phyloP scores from a whole-genome alignment of 495 filamentous ascomycete genomes.

The Daldinia concentrica region DNA sequence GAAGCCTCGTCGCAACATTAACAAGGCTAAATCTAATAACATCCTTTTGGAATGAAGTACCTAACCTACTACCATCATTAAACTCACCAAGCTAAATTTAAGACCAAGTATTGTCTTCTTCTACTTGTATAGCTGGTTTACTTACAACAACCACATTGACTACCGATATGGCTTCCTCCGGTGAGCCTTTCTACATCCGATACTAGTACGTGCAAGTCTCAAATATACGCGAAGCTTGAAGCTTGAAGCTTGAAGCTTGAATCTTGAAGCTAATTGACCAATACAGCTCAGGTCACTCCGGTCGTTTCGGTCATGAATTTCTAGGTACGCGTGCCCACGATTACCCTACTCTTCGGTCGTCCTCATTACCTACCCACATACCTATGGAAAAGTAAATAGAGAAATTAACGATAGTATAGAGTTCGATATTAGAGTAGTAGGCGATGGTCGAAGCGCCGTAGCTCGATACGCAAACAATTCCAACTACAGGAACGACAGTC shows the following conservation, averaged over 20 bases:
- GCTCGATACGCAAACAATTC: slow-evolving; percentile 99
- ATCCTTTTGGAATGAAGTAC: neutral
- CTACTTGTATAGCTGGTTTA: neutral
- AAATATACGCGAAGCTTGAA: slow-evolving; percentile 24
- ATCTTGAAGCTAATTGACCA: slow-evolving; percentile 44
- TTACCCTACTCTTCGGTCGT: neutral
- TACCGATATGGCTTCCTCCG: slow-evolving; percentile 38
- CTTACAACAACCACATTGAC: slow-evolving; percentile 1
- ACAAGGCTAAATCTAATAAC: slow-evolving; percentile 6
- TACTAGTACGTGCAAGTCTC: slow-evolving; percentile 80
- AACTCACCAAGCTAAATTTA: neutral
- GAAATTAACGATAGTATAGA: slow-evolving; percentile 64
- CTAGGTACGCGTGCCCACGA: slow-evolving; percentile 68
- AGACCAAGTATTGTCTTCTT: slow-evolving; percentile 10
- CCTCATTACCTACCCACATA: neutral
- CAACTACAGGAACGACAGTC: slow-evolving; percentile 97
- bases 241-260: slow-evolving; percentile 43
- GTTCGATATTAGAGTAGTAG: slow-evolving; percentile 94
- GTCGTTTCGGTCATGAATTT: slow-evolving; percentile 98
- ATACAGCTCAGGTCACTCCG: slow-evolving; percentile 91
- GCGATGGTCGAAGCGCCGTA: slow-evolving; percentile 93
- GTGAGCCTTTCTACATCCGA: slow-evolving; percentile 91
- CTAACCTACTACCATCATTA: neutral
- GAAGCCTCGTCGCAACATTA: slow-evolving; percentile 35
- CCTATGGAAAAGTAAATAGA: neutral